A percentile compares a stretch with the other conserved stretches of the same genome.
Conservation (phyloP, 441 rosid genomes). For the Biscutella laevigata region DNA sequence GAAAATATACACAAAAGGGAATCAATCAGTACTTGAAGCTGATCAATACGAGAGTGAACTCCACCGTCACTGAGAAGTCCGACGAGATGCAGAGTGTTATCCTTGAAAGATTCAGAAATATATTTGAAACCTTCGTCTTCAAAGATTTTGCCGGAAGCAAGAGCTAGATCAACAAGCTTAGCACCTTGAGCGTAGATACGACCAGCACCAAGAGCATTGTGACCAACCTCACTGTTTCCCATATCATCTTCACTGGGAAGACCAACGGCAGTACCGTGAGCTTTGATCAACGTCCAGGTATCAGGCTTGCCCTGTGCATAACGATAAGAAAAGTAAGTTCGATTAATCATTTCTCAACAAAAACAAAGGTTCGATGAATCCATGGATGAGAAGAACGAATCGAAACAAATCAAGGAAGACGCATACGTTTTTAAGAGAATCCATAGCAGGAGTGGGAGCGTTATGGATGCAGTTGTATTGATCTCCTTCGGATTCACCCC, state of each 20-base stretch:
- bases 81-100: constrained; percentile 72
- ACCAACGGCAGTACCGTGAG: constrained; percentile 89
- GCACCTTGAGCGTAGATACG: constrained; percentile 95
- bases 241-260: constrained; percentile 96
- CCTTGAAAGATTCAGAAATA: constrained; percentile 46
- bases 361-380: no score
- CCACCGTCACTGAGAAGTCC: constrained; percentile 95
- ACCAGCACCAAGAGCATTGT: constrained; percentile 96
- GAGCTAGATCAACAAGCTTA: constrained; percentile 84
- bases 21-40: no score
- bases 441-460: constrained; percentile 89
- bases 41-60: constrained; percentile 93
- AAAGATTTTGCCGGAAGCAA: constrained; percentile 81
- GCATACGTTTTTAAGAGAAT: constrained; percentile 81
- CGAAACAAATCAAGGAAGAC: no score
- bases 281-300: constrained; percentile 77
- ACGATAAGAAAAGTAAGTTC: no score
- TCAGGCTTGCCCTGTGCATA: constrained; percentile 75
- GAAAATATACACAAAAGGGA: no score
- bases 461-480: constrained; percentile 79
- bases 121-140: constrained; percentile 80
- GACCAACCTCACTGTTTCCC: constrained; percentile 99
- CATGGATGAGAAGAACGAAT: no score
- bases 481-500: constrained; percentile 91
- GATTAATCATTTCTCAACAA: no score